A percentile compares a stretch with the other conserved stretches of the same genome.
These are phyloP conservation scores for Ampelocalamus luodianensis DNA, from an alignment of 176 grass and related monocot species.

Conservation along the genomic window DNA sequence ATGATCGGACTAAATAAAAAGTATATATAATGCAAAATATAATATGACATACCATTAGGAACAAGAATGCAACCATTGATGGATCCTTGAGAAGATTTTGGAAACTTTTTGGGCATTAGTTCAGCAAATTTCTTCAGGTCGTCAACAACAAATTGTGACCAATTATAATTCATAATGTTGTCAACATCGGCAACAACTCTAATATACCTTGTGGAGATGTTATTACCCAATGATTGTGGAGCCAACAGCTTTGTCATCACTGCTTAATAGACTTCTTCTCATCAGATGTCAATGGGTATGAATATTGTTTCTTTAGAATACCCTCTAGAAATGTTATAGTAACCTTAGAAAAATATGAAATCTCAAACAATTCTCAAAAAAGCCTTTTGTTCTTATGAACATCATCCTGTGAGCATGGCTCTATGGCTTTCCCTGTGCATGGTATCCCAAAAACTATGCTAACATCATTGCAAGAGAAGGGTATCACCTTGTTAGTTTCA, in stretches of 20 bases:
- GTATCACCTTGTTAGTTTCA: not conserved
- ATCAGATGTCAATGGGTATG: too few relatives aligned
- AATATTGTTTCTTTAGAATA: not conserved
- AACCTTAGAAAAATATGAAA: not conserved
- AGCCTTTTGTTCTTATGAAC: not conserved
- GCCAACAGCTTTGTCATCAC: not conserved
- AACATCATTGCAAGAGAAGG: not conserved
- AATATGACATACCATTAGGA: too few relatives aligned
- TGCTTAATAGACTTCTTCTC: not conserved
- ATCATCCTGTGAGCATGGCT: not conserved
- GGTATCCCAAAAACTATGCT: not conserved
- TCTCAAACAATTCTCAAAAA: not conserved
- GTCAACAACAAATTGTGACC: too few relatives aligned
- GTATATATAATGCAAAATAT: too few relatives aligned
- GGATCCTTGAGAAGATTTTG: too few relatives aligned
- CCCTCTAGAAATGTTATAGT: not conserved
- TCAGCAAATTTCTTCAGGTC: too few relatives aligned
- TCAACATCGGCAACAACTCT: too few relatives aligned
- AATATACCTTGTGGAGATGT: too few relatives aligned
- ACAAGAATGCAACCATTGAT: too few relatives aligned
- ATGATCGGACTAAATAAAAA: too few relatives aligned
- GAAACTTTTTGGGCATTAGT: too few relatives aligned
- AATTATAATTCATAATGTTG: too few relatives aligned
- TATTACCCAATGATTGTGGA: not conserved
- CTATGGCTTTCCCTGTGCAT: not conserved